Percentiles rank a stretch among this genome's conserved stretches.
Conservation (phyloP, 1,284 basidiomycete species). For the Pseudozyma tsukubaensis region DNA sequence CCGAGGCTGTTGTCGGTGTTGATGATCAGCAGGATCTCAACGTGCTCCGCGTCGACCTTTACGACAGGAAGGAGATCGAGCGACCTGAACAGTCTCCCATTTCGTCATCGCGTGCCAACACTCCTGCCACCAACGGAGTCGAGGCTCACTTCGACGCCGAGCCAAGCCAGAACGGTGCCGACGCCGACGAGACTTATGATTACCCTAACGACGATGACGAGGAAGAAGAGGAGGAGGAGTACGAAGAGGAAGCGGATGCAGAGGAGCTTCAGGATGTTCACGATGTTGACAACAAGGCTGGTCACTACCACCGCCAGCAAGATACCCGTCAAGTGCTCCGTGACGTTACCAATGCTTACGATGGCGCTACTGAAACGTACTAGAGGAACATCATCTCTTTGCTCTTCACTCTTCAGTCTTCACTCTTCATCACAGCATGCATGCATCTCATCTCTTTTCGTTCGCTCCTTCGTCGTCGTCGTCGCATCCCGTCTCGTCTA, state of each 20-base stretch:
- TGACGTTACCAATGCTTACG: conserved; percentile 48
- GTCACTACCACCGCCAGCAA: not conserved
- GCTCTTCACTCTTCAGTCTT: conserved; percentile 1
- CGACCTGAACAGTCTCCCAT: conserved; percentile 49
- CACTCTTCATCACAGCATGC: not conserved
- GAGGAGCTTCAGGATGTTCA: conserved; percentile 13
- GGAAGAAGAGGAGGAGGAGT: conserved; percentile 9
- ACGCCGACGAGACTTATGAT: conserved; percentile 27
- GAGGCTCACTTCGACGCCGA: conserved; percentile 31
- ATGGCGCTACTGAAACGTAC: conserved; percentile 34
- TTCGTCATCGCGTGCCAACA: conserved; percentile 32
- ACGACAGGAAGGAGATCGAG: conserved; percentile 48
- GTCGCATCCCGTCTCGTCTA: not conserved
- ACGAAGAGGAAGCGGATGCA: conserved; percentile 8
- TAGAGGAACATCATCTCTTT: not conserved
- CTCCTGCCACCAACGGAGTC: conserved; percentile 15
- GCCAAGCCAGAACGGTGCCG: conserved; percentile 20
- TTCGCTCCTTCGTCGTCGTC: not conserved
- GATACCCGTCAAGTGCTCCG: conserved; percentile 38
- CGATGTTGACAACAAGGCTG: conserved; percentile 2
- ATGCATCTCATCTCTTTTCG: not conserved
- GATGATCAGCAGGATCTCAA: conserved; percentile 49
- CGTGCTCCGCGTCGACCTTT: conserved; percentile 59
- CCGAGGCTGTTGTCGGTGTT: conserved; percentile 55
- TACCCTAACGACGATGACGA: conserved; percentile 26